Conservation (phyloP, 2,329 filamentous ascomycete species). For the Coniosporium uncinatum region DNA sequence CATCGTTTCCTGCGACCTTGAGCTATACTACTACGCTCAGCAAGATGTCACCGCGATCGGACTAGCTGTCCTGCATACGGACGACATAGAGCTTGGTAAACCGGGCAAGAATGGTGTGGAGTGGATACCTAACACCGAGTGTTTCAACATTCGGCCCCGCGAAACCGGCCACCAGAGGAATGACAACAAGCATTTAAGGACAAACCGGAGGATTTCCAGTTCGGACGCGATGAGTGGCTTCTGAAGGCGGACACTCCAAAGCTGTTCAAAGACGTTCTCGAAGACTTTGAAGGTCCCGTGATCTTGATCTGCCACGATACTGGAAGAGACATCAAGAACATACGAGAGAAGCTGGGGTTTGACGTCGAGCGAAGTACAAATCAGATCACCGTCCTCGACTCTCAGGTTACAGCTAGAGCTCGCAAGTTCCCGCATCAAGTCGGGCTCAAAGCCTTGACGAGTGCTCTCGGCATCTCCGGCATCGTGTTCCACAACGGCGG, state of each 20-base stretch:
- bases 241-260: too few relatives aligned
- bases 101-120: background rate
- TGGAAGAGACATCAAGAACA: background rate
- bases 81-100: background rate
- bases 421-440: too few relatives aligned
- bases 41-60: background rate
- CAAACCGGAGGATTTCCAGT: background rate
- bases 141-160: background rate
- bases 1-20: background rate
- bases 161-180: background rate
- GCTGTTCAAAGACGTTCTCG: too few relatives aligned
- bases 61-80: background rate
- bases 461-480: too few relatives aligned
- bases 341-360: background rate
- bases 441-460: too few relatives aligned
- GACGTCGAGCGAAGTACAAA: too few relatives aligned
- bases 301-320: background rate
- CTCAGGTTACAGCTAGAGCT: too few relatives aligned
- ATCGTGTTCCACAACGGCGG: background rate
- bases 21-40: background rate
- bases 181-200: background rate
- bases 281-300: background rate
- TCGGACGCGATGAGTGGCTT: background rate
- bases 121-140: background rate
- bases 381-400: too few relatives aligned